Base-by-base conservation (phyloP, 2,329 filamentous ascomycete genomes). In the Orbilia ellipsospora region DNA sequence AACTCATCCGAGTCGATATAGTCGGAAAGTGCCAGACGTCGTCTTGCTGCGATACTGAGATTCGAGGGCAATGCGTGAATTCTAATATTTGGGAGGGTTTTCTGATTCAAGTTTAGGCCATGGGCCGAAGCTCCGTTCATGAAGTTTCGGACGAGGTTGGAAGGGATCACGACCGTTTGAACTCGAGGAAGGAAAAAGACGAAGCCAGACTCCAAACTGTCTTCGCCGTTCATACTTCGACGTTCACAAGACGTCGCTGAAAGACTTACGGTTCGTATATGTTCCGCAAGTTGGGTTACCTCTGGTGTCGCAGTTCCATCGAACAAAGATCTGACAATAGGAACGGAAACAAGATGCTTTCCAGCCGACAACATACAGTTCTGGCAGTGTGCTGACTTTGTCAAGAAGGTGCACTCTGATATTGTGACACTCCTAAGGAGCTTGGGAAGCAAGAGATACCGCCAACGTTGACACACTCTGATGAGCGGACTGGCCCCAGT, bases 351-450 rank as follows among this genome's bases (percentile, higher is more conserved):
- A 5, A 69, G 65, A 36, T 54, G 36, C 10, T 26, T 54, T 36
- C 56, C 45, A 4, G 42, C 42, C 2, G 44, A 31, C 12, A 18
- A 18, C 18, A 54, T 42, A 18, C 65, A 69, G 31, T 20, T 23
- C 7, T 51, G 12, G 16, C 65, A 69, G 18, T 69, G 65, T 2
- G 65, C 65, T 15, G 65, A 69, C 15, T 69, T 69, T 36, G 65
- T 69, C 20, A 69, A 61, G 31, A 69, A 69, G 13, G 65, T 69
- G 50, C 65, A 69, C 50, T 69, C 65, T n/a, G 65, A 69, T 12
- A 69, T 56, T 12, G 65, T 69, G 12, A 69, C 57, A 20, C 48
- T 61, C n/a, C 56, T 54, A 4, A 69, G n/a, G 23, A 69, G 45
- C 50, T 36, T 42, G 31, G 65, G 65, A 16, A 69, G 65, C n/a